Conservation (phyloP, 179 eudicot species). For the Corrigiola litoralis region DNA sequence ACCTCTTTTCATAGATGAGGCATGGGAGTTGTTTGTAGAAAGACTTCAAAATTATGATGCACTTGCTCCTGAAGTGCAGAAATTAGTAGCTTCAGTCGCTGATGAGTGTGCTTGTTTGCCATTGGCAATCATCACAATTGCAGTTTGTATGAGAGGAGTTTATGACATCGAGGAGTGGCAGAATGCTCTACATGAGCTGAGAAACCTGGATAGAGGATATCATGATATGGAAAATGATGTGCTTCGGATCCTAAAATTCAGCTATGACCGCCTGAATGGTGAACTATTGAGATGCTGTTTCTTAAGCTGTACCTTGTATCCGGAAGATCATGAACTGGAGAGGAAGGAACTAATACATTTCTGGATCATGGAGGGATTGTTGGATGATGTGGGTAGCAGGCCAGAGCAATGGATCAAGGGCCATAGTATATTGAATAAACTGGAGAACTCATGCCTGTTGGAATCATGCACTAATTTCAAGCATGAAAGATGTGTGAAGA, state of each 20-base stretch:
- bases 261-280: conserved; percentile 8
- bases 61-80: background rate
- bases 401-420: conserved; percentile 6
- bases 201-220: background rate
- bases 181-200: conserved; percentile 8
- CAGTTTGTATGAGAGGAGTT: conserved; percentile 6
- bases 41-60: background rate
- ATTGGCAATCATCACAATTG: conserved; percentile 11
- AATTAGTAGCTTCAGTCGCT: background rate
- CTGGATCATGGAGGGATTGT: conserved; percentile 12
- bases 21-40: conserved; percentile 3
- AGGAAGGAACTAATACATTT: background rate
- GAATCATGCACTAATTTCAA: background rate
- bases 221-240: background rate
- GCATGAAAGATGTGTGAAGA: background rate
- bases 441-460: conserved; percentile 2
- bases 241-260: background rate
- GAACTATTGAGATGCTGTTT: background rate
- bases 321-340: background rate
- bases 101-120: conserved; percentile 11
- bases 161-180: conserved; percentile 9
- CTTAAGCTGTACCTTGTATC: conserved; percentile 7
- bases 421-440: background rate
- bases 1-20: background rate
- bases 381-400: conserved; percentile 8